A percentile compares a stretch with the other conserved stretches of the same genome.
Evolutionary conservation across 441 rosid species (phyloP).

Genomic region (Erodium texanum): DNA sequence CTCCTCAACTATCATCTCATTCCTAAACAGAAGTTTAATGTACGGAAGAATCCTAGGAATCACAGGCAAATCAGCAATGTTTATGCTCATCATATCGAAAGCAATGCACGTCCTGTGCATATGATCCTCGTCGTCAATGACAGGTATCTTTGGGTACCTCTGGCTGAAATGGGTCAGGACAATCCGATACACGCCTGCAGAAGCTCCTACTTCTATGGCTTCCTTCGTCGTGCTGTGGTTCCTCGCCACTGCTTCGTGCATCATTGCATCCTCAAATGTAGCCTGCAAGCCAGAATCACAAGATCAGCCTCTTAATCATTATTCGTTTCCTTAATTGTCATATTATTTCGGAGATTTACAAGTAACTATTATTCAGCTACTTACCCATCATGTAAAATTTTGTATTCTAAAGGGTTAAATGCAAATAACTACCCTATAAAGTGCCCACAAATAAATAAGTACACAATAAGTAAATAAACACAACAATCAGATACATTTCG

Average conservation of each 20-base stretch:
- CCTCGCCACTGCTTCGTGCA: conserved; percentile 73
- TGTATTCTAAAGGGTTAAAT: too few relatives aligned
- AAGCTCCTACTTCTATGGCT: conserved; percentile 67
- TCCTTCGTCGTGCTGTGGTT: conserved; percentile 97
- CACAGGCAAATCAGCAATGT: conserved; percentile 65
- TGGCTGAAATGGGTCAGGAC: conserved; percentile 96
- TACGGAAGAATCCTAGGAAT: conserved; percentile 75
- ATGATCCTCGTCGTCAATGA: conserved; percentile 46
- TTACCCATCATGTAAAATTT: too few relatives aligned
- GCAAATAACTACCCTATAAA: too few relatives aligned
- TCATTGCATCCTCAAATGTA: conserved; percentile 82
- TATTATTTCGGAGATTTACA: not conserved
- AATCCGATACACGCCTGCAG: conserved; percentile 59
- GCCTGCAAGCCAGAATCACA: conserved; percentile 39
- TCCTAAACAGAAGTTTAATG: conserved; percentile 64
- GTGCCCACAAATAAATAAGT: too few relatives aligned
- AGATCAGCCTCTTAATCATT: too few relatives aligned
- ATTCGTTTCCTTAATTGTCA: too few relatives aligned
- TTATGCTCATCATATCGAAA: conserved; percentile 88
- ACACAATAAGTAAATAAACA: too few relatives aligned
- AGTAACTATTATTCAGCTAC: not conserved
- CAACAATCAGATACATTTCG: too few relatives aligned
- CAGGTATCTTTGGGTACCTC: conserved; percentile 82
- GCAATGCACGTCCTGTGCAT: conserved; percentile 92
- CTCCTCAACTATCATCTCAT: conserved; percentile 57